phyloP scores from a whole-genome alignment of 208 protist genomes.

The Leishmania martiniquensis region DNA sequence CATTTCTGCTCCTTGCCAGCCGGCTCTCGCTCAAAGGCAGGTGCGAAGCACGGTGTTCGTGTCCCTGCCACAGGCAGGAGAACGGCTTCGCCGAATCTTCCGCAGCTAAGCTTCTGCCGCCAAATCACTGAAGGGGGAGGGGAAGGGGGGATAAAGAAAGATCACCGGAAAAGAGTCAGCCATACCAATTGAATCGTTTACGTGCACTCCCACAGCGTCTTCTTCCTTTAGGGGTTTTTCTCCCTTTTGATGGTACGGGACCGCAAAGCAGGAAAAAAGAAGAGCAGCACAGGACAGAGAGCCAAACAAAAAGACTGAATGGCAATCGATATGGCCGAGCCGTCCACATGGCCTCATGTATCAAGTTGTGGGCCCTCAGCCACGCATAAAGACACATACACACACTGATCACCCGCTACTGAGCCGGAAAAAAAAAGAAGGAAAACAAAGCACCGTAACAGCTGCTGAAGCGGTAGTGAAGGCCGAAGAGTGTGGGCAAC shows the following conservation, averaged over 20 bases:
- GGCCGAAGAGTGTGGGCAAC: neutral
- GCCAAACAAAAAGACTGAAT: neutral
- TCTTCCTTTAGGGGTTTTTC: neutral
- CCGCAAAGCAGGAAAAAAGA: constrained; percentile 3
- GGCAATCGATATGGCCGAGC: neutral
- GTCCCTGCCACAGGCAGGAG: neutral
- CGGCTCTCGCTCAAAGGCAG: neutral
- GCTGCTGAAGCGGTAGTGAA: neutral
- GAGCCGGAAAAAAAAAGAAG: neutral
- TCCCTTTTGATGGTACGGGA: neutral
- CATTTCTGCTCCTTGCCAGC: neutral
- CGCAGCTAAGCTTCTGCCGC: neutral
- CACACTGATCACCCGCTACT: neutral
- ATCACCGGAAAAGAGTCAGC: neutral
- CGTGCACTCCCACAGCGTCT: too few relatives aligned
- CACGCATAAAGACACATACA: neutral
- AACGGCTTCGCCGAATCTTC: neutral
- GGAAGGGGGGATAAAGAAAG: neutral
- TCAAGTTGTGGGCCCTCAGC: neutral
- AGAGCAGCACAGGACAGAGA: constrained; percentile 8
- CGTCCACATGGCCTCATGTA: neutral
- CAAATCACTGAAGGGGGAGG: neutral
- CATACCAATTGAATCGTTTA: neutral
- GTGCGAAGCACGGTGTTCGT: neutral
- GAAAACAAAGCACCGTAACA: neutral